phyloP scores from a whole-genome alignment of 768 basidiomycete genomes.

The Boletus eberwhitei region DNA sequence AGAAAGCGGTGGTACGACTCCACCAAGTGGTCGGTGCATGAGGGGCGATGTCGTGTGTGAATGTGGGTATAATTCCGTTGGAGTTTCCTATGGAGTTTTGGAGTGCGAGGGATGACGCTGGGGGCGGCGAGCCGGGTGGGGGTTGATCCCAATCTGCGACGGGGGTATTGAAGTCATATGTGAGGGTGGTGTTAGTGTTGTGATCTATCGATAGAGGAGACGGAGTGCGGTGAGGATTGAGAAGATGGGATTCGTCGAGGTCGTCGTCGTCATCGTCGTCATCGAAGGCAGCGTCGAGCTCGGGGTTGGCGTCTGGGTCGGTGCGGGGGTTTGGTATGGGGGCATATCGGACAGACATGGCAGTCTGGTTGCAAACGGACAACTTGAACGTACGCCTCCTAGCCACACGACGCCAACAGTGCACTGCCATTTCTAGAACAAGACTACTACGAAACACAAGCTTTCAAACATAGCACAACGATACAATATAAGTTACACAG shows the following conservation, averaged over 20 bases:
- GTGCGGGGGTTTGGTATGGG: slow-evolving; percentile 59
- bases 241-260: slow-evolving; percentile 44
- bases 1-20: slow-evolving; percentile 51
- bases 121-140: slow-evolving; percentile 80
- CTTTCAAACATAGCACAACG: not conserved
- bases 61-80: slow-evolving; percentile 63
- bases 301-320: slow-evolving; percentile 46
- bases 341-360: slow-evolving; percentile 61
- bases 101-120: slow-evolving; percentile 56
- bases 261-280: slow-evolving; percentile 68
- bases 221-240: slow-evolving; percentile 40
- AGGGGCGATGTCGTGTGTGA: slow-evolving; percentile 30
- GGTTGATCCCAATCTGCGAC: slow-evolving; percentile 68
- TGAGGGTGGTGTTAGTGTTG: slow-evolving; percentile 30
- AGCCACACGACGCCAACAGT: not conserved
- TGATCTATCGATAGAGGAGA: slow-evolving; percentile 21
- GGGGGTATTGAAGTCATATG: slow-evolving; percentile 77
- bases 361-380: not conserved
- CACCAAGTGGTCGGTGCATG: slow-evolving; percentile 42
- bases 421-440: slow-evolving; percentile 11
- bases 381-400: too few species aligned
- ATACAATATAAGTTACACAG: not conserved
- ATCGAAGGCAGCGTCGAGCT: slow-evolving; percentile 88
- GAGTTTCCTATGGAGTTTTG: slow-evolving; percentile 74
- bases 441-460: not conserved